phyloP scores from a whole-genome alignment of 1,139 yeast genomes.

The Dujonia santamariae region DNA sequence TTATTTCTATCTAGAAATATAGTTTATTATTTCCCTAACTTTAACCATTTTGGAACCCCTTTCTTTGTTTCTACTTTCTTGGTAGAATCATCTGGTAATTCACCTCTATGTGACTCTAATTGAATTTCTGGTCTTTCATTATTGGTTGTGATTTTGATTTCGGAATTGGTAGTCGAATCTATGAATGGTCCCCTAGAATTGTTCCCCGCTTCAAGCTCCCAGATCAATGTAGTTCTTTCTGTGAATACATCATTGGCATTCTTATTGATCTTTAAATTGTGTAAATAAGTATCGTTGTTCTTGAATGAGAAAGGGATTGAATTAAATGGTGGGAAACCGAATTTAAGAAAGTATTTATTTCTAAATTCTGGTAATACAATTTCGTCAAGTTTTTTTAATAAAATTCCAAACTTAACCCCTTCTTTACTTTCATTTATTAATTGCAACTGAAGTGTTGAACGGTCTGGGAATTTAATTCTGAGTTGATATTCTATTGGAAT shows the following conservation, averaged over 20 bases:
- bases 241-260: conserved; percentile 13
- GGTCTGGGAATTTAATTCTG: conserved; percentile 54
- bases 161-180: conserved; percentile 12
- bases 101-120: conserved; percentile 31
- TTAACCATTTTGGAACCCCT: conserved; percentile 34
- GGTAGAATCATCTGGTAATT: conserved; percentile 17
- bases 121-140: conserved; percentile 40
- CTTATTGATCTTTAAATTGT: conserved; percentile 32
- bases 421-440: conserved; percentile 37
- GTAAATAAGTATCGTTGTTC: conserved; percentile 28
- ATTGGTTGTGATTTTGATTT: conserved; percentile 16
- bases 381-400: conserved; percentile 35
- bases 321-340: conserved; percentile 45
- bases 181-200: conserved; percentile 22
- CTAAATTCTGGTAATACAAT: conserved; percentile 35
- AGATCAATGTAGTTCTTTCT: conserved; percentile 30
- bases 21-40: conserved; percentile 23
- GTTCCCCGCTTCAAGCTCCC: conserved; percentile 23
- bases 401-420: conserved; percentile 39
- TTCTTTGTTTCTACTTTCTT: conserved; percentile 4
- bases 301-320: conserved; percentile 28
- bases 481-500: conserved; percentile 25
- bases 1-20: too few relatives aligned
- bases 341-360: conserved; percentile 31
- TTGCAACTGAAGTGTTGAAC: conserved; percentile 45